Evolutionary conservation across 306 rosid species (phyloP), one percentile per base, ranked within the genome.

Genomic region (Gillenia trifoliata): DNA sequence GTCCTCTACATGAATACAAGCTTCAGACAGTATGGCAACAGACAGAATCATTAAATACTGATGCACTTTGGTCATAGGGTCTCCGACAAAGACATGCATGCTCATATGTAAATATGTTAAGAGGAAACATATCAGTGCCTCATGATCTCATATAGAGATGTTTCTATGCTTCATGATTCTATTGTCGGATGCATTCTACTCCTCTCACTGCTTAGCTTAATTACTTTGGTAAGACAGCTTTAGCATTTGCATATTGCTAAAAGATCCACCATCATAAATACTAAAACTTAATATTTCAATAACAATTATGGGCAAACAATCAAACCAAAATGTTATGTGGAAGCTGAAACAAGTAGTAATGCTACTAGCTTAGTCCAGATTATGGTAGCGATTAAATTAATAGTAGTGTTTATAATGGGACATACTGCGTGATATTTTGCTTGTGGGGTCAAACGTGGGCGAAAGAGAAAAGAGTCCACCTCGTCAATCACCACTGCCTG

Each of bases 381-480:
- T 47, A 28, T 12, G 34, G 57, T 12, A 74, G 64, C 5, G 4
- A 74, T 22, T 74, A 34, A 71, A 50, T 50, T 25, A 66, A 26
- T 54, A 41, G 55, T 20, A 68, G 64, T 45, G 56, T 31, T 64
- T 62, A 22, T 40, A 64, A 69, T 54, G 23, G 52, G 69, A 81
- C 97, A 75, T 94, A 94, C 99, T 64, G 93, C 92, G 68, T 92
- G 96, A 80, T 94, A 94, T 85, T 90, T 92, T 16, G 98, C 85
- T 62, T 92, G 93, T 65, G 88, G 78, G 78, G 85, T 92, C 79
- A 94, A 84, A 79, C 82, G 95, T 56, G 99, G 99, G 55, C 97
- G 93, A 77, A 94, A 94, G 76, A 94, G 93, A 83, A 94, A 89
- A 78, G 96, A 61, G 81, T 94, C 99, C 90, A 94, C 97, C 87